Evolutionary conservation across 2,329 filamentous ascomycete genomes (phyloP).

Genomic region (Cladosporium sp.): DNA sequence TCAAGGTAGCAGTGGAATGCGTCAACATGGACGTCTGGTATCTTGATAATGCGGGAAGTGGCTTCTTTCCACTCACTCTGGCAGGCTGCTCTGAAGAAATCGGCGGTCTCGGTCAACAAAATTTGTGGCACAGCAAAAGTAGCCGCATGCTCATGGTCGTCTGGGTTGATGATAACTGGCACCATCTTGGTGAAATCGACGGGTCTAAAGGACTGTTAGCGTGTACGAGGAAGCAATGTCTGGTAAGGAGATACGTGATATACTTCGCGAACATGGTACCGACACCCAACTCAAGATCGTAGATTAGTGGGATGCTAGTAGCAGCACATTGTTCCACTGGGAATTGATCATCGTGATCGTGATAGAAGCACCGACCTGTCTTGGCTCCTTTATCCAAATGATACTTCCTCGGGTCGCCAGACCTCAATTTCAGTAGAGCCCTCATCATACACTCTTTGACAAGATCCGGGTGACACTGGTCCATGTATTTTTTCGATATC

Average conservation of each 20-base stretch:
- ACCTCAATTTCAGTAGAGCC: background rate
- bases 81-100: background rate
- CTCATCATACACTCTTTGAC: background rate
- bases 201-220: too few species aligned
- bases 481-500: background rate
- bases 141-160: background rate
- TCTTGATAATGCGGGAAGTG: background rate
- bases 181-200: background rate
- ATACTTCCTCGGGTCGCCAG: background rate
- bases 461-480: background rate
- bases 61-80: background rate
- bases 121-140: background rate
- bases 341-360: background rate
- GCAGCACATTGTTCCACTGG: background rate
- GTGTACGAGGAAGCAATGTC: too few species aligned
- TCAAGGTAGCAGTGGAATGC: background rate
- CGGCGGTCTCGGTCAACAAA: background rate
- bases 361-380: background rate
- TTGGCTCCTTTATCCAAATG: background rate
- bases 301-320: too few species aligned
- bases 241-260: background rate
- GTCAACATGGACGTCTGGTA: background rate
- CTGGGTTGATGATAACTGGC: background rate
- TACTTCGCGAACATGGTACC: background rate
- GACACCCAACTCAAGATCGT: background rate